Conservation (phyloP, 345 rosid species). For the Jatropha curcas region DNA sequence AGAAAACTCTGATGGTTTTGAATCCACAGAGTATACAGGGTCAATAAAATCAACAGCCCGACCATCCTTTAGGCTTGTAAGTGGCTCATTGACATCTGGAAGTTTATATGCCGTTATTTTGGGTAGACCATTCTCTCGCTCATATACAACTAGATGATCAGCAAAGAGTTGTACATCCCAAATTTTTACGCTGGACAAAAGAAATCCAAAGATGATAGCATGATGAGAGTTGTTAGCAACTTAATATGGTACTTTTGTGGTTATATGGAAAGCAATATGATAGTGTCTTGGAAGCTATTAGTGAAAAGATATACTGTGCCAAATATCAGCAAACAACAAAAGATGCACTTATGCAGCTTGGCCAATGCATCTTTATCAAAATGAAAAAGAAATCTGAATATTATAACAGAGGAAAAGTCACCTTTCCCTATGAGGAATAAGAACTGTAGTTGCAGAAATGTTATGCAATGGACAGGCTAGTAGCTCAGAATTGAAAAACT, state of each 20-base stretch:
- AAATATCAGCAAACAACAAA: background rate
- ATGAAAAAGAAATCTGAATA: background rate
- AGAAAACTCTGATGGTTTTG: constrained; percentile 52
- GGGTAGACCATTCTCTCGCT: constrained; percentile 77
- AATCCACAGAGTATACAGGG: constrained; percentile 61
- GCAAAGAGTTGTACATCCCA: constrained; percentile 71
- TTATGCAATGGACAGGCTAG: constrained; percentile 68
- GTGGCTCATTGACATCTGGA: constrained; percentile 71
- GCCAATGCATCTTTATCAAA: background rate
- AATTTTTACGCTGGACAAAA: constrained; percentile 76
- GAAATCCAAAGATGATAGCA: background rate
- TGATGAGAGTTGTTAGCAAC: background rate
- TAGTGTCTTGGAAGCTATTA: background rate
- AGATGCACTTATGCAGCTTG: background rate
- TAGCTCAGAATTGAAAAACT: constrained; percentile 79
- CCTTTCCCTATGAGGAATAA: constrained; percentile 90
- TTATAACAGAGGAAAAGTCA: constrained; percentile 16
- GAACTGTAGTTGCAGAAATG: constrained; percentile 53
- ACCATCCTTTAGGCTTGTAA: constrained; percentile 60
- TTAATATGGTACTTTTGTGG: background rate
- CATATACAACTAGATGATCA: constrained; percentile 73
- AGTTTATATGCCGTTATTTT: constrained; percentile 64
- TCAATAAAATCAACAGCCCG: constrained; percentile 67
- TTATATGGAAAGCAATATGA: background rate
- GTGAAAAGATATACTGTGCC: background rate